Evolutionary conservation across 257 asterid genomes (phyloP), one percentile per base, ranked within the genome.

Genomic region (Penstemon eatonii): DNA sequence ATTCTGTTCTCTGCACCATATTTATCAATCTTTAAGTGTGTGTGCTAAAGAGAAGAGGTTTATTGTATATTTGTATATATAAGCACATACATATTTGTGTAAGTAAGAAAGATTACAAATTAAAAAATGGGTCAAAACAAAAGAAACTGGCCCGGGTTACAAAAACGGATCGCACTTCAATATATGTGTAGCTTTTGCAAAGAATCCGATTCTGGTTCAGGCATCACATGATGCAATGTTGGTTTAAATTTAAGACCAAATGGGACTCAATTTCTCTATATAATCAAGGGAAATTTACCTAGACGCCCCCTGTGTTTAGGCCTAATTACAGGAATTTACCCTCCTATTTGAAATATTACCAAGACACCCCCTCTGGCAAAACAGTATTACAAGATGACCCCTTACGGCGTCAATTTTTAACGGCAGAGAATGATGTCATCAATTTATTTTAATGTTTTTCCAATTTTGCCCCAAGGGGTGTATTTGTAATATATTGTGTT

Each of bases 191-290:
- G 42, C 54, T 63, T 63, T 63, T 46, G 33, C 40, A 63, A 3
- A 63, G 68, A 7, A 63, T 63, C 68, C 12, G 68, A 63, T 63
- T 63, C 68, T 63, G 10, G 52, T 62, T 63, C 68, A 63, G 68
- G 68, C 49, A 7, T 63, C 38, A 62, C 47, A 56, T 45, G 56
- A 63, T 63, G 68, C 68, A 42, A 4, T 13, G 44, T 53, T 13
- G n/a, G 53, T 8, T 49, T 49, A 25, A 25, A 25, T 49, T 5
- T 49, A 49, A 13, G 10, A 49, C 12, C n/a, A 49, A 49, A 49
- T 0, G 10, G 53, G 53, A 11, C 53, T 49, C 53, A 49, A 6
- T 49, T 49, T 7, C 53, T 8, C 3, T 49, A 13, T 8, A 2
- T 13, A 49, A 49, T 49, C 10, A 43, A 5, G 3, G 3, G 46